Evolutionary conservation across 1,139 yeast genomes (phyloP).

Genomic region (Protomyces inouyei): DNA sequence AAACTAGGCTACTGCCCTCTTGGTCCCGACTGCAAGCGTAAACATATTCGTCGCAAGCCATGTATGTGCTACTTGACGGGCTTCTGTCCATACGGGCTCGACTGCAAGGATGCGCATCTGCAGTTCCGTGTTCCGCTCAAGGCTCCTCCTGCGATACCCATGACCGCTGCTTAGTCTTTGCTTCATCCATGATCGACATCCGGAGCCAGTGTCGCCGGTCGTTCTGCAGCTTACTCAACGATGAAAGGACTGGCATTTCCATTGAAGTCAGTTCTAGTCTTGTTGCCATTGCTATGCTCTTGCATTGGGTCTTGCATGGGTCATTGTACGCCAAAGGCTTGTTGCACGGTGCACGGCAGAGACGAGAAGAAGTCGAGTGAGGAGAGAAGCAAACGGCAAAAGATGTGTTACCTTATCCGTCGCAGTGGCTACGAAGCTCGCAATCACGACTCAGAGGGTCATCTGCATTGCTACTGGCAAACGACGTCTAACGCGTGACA

Average conservation of each 20-base stretch:
- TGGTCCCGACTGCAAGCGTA: conserved; percentile 78
- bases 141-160: conserved; percentile 5
- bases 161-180: not conserved
- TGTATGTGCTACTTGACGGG: conserved; percentile 88
- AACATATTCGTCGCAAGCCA: conserved; percentile 71
- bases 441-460: not conserved
- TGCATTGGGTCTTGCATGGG: not conserved
- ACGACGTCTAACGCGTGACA: conserved; percentile 16
- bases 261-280: conserved; percentile 14
- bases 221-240: not conserved
- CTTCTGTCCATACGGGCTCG: conserved; percentile 68
- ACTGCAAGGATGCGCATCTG: conserved; percentile 45
- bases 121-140: conserved; percentile 36
- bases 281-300: not conserved
- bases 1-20: conserved; percentile 89
- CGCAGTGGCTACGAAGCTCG: too few relatives aligned
- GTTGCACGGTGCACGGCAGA: too few relatives aligned
- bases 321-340: not conserved
- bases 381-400: too few relatives aligned
- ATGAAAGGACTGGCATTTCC: not conserved
- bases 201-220: not conserved
- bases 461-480: conserved; percentile 9
- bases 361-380: too few relatives aligned
- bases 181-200: not conserved
- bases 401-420: too few relatives aligned